These are phyloP conservation scores for Yamadazyma mexicana DNA, from an alignment of 1,139 yeast species.

Conservation along the genomic window DNA sequence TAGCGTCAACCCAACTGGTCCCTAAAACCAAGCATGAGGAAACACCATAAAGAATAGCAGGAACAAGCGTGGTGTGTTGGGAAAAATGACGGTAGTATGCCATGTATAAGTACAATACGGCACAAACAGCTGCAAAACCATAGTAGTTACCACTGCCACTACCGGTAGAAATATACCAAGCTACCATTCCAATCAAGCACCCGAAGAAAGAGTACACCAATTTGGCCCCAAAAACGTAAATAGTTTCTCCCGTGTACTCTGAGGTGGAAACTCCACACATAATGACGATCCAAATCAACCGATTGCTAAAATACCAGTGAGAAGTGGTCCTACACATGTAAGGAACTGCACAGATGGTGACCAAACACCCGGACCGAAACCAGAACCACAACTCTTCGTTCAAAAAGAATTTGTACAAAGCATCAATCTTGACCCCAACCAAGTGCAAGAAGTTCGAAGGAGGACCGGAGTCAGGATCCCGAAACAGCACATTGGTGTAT, in stretches of 20 bases:
- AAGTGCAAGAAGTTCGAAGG: conserved; percentile 25
- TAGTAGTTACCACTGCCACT: conserved; percentile 32
- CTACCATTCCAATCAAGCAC: conserved; percentile 31
- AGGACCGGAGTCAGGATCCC: conserved; percentile 33
- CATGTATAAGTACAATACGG: conserved; percentile 25
- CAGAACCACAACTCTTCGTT: conserved; percentile 32
- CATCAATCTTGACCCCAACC: conserved; percentile 19
- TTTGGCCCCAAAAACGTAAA: conserved; percentile 29
- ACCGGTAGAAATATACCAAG: conserved; percentile 41
- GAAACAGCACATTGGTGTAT: conserved; percentile 6
- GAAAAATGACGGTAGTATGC: conserved; percentile 35
- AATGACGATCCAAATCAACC: conserved; percentile 36
- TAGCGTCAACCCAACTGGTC: conserved; percentile 33
- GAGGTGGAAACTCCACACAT: conserved; percentile 35
- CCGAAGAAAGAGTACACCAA: conserved; percentile 33
- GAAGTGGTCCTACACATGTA: conserved; percentile 33
- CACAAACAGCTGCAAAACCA: conserved; percentile 33
- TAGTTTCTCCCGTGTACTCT: conserved; percentile 35
- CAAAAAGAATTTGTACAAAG: conserved; percentile 18
- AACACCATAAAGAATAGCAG: conserved; percentile 30
- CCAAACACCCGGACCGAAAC: conserved; percentile 28
- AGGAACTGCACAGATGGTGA: conserved; percentile 27
- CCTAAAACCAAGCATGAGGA: conserved; percentile 35
- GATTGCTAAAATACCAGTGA: conserved; percentile 27
- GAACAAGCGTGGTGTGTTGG: conserved; percentile 28